Percentiles rank a stretch among this genome's conserved stretches.
phyloP scores from a whole-genome alignment of 2,329 filamentous ascomycete genomes.

The Arthrobotrys iridis region DNA sequence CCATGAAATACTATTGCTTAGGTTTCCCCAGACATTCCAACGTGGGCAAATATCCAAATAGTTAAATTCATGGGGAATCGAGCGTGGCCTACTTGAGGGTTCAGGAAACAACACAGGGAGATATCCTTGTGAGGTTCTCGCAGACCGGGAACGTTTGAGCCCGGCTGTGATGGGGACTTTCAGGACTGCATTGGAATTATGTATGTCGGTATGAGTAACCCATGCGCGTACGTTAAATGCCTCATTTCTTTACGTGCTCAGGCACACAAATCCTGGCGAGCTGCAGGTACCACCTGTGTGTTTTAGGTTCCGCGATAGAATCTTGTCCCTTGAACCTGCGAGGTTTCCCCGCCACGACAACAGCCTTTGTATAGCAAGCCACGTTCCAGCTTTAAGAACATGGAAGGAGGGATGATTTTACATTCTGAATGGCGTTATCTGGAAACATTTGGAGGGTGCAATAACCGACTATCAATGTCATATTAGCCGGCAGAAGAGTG shows the following conservation, averaged over 20 bases:
- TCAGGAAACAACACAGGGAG: neutral
- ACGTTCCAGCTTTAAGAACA: neutral
- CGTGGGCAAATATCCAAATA: conserved; percentile 3
- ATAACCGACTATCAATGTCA: conserved; percentile 7
- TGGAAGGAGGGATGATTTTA: neutral
- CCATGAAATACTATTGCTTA: neutral
- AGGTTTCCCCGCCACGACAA: neutral
- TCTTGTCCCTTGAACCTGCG: conserved; percentile 19
- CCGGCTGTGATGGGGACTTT: neutral
- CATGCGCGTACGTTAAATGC: conserved; percentile 35
- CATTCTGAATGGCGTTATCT: neutral
- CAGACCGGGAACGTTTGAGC: neutral
- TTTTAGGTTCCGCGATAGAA: conserved; percentile 38
- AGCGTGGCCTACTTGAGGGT: neutral
- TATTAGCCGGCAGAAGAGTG: conserved; percentile 34
- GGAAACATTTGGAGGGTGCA: neutral
- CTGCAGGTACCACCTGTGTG: conserved; percentile 52
- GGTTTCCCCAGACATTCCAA: conserved; percentile 12
- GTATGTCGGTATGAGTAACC: neutral
- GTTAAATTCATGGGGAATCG: neutral
- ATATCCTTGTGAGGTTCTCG: neutral
- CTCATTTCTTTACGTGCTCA: conserved; percentile 15
- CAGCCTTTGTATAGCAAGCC: conserved; percentile 9
- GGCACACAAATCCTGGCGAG: conserved; percentile 38
- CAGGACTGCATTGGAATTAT: neutral